Base-by-base conservation (phyloP, 2,329 filamentous ascomycete genomes). In the Xylaria sp. region DNA sequence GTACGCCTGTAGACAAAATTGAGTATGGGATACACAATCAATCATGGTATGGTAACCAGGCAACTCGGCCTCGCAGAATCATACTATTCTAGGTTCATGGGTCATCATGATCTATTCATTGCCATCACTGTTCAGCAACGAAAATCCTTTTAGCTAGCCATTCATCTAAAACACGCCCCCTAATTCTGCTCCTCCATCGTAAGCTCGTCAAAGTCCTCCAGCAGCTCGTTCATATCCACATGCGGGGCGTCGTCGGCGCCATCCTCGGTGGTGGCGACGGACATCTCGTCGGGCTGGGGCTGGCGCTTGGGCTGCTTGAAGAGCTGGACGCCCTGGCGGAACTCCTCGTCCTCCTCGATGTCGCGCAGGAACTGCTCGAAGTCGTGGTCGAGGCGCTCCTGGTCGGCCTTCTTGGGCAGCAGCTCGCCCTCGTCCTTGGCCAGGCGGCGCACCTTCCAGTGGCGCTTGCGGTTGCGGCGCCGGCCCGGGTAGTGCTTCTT, bases 311-410 rank as follows among this genome's bases (percentile, higher is more conserved):
- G 74, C 57, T 80, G 82, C 77, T 93, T 96, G 78, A 96, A 99
- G 66, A 99, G 72, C 42, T 91, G 90, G 69, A 99, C 78, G 1
- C 91, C 92, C 40, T 87, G 83, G 50, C 94, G 82, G 63, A 97
- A 80, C 68, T 99, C 94, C 48, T 89, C 83, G 71, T 99, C 94
- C 71, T 97, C 92, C 75, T 99, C 95, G 9, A 99, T 91, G 72
- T 99, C 94, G 42, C 89, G 88, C 79, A 99, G 77, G 85, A 99
- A 99, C 84, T 92, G 85, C 78, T 99, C 94, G 75, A 96, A 99
- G 74, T 99, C 94, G 62, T 88, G 84, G 70, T 97, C 92, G 78
- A 96, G 86, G 60, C 87, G 86, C 55, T 92, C 90, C 69, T 93
- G 89, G 70, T 97, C 92, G 55, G 91, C 80, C 76, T 96, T 91